Percentiles rank a stretch among this genome's conserved stretches.
These are phyloP conservation scores for Polytrichum formosum DNA, from an alignment of 225 moss, liverwort and hornwort genomes.

Conservation along the genomic window DNA sequence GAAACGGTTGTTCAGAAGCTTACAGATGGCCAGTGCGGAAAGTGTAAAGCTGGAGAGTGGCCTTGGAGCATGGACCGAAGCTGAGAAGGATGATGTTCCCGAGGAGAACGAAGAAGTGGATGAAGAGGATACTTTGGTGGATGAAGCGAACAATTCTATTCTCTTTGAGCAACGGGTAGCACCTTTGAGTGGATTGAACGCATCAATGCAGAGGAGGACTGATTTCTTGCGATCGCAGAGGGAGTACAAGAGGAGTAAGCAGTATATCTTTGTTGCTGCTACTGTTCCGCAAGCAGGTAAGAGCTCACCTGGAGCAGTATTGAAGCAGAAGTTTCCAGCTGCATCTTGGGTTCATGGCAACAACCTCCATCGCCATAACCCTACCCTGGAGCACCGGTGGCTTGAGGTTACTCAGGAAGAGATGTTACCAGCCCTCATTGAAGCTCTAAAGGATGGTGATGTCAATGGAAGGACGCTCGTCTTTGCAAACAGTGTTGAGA, in stretches of 20 bases:
- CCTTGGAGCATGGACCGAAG: conserved; percentile 44
- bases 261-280: conserved; percentile 92
- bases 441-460: conserved; percentile 39
- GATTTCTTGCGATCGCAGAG: conserved; percentile 63
- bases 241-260: conserved; percentile 80
- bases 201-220: conserved; percentile 52
- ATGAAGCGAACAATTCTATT: conserved; percentile 33
- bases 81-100: conserved; percentile 14
- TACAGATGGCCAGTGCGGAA: conserved; percentile 45
- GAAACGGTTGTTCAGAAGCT: conserved; percentile 55
- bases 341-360: conserved; percentile 69
- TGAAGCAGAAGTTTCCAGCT: conserved; percentile 79
- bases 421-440: conserved; percentile 50
- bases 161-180: conserved; percentile 28
- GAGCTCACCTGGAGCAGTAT: conserved; percentile 78
- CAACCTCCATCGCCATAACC: conserved; percentile 87
- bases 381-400: conserved; percentile 82
- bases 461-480: conserved; percentile 66
- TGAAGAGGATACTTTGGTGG: conserved; percentile 29
- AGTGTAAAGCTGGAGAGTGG: conserved; percentile 48
- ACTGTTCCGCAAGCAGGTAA: conserved; percentile 91
- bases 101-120: conserved; percentile 34
- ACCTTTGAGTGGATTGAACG: conserved; percentile 28
- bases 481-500: conserved; percentile 89
- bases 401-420: conserved; percentile 56